Base-by-base conservation (phyloP, 2,329 filamentous ascomycete genomes). In the Fusarium fujikuroi region DNA sequence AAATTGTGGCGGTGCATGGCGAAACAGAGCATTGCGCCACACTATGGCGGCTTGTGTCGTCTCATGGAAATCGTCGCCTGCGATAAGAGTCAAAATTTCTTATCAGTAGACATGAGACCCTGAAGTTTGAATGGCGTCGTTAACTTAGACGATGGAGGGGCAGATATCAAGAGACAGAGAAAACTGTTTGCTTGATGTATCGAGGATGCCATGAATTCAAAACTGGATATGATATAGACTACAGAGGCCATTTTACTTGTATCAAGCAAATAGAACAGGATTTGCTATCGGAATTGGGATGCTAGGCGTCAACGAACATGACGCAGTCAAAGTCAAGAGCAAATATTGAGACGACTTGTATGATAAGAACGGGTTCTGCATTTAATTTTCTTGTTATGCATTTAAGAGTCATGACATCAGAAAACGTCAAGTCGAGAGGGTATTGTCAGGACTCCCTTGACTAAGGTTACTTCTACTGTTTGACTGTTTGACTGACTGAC, bases 281-380 rank as follows among this genome's bases (percentile, higher is more conserved):
- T 32, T 32, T 30, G 32, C 18, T 43, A 43, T 44, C 50, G 36
- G 37, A 23, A 58, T n/a, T 46, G 40, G 32, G 39, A 44, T n/a
- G 49, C 44, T 46, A 76, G 75, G 73, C 66, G 68, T 57, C 63
- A 67, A 66, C 32, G n/a, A 61, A 62, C 60, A 66, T 76, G 73
- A 77, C 75, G 72, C 72, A 77, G 73, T 16, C 65, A 53, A 34
- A 30, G 18, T 34, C 34, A 59, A 36, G 25, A 53, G 60, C 37
- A 70, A 59, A 34, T 23, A n/a, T 19, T 53, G 23, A 37, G 34
- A 53, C 36, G 28, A 54, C 19, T 37, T 21, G 19, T 30, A 28
- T 39, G 37, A 19, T 23, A 43, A 25, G 25, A 32, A 32, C 19
- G 9, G 44, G 6, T 16, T 21, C 21, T 32, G n/a, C 32, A 9